A percentile compares a stretch with the other conserved stretches of the same genome.
Conservation (phyloP, 2,329 filamentous ascomycete species). For the Fusarium sp. region DNA sequence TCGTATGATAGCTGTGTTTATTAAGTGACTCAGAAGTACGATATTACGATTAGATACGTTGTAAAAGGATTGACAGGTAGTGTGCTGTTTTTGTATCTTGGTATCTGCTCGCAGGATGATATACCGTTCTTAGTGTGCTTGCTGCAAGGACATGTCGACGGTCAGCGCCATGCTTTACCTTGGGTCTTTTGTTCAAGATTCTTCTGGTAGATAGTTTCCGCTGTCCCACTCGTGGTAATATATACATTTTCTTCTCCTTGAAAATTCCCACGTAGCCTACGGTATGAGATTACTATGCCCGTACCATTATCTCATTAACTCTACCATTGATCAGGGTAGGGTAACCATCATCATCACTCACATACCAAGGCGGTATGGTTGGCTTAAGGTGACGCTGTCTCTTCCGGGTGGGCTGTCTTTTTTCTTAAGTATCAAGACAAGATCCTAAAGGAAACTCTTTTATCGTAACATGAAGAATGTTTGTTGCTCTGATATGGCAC, state of each 20-base stretch:
- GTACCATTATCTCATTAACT: no score
- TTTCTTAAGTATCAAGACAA: fast-evolving
- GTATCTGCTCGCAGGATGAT: neutral
- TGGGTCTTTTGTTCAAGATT: no score
- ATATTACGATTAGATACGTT: fast-evolving
- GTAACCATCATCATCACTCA: neutral
- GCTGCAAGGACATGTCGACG: no score
- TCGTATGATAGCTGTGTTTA: neutral
- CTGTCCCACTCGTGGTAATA: no score
- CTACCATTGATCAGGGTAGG: no score
- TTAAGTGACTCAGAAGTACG: fast-evolving
- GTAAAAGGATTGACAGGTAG: neutral
- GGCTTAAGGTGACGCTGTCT: neutral
- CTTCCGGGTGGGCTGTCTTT: neutral
- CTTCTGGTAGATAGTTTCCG: no score
- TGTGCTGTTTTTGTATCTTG: fast-evolving
- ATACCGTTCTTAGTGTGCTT: neutral
- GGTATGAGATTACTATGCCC: no score
- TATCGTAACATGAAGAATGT: fast-evolving
- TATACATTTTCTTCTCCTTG: no score
- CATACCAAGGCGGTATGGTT: neutral
- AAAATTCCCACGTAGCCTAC: no score
- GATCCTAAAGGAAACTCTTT: fast-evolving
- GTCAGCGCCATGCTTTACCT: no score
- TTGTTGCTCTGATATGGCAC: fast-evolving